phyloP scores from a whole-genome alignment of 306 rosid genomes.

The Hippophae tibetana region DNA sequence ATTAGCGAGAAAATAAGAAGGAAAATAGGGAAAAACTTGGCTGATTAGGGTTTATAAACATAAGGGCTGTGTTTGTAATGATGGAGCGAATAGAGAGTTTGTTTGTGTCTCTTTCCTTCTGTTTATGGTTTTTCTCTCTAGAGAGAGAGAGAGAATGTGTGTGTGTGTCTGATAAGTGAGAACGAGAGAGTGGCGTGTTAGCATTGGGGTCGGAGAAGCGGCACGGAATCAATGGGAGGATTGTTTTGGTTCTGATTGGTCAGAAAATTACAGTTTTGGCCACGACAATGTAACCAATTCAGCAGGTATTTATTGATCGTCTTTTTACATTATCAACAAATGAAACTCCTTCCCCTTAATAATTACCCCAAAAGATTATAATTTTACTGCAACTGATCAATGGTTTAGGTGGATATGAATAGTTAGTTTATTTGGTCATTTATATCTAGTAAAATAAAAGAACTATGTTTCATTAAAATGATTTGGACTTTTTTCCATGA shows the following conservation, averaged over 20 bases:
- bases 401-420: no score
- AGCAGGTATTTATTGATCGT: no score
- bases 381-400: no score
- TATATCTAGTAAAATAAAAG: no score
- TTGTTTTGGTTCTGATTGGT: neutral
- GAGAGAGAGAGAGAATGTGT: conserved; percentile 11
- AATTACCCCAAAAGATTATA: no score
- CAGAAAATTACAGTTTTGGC: conserved; percentile 15
- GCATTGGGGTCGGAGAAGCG: neutral
- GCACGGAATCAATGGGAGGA: neutral
- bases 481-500: no score
- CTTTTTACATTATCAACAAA: no score
- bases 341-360: no score
- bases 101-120: neutral
- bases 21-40: neutral
- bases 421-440: no score
- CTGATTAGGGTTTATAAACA: conserved; percentile 1
- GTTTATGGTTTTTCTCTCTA: conserved; percentile 15
- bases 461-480: no score
- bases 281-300: conserved; percentile 18
- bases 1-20: neutral
- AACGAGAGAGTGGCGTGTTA: neutral
- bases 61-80: neutral
- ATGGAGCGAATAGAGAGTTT: neutral
- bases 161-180: conserved; percentile 29